Evolutionary conservation across 139 green algal genomes (phyloP), one percentile per base, ranked within the genome.

Genomic region (Picochlorum sp.): DNA sequence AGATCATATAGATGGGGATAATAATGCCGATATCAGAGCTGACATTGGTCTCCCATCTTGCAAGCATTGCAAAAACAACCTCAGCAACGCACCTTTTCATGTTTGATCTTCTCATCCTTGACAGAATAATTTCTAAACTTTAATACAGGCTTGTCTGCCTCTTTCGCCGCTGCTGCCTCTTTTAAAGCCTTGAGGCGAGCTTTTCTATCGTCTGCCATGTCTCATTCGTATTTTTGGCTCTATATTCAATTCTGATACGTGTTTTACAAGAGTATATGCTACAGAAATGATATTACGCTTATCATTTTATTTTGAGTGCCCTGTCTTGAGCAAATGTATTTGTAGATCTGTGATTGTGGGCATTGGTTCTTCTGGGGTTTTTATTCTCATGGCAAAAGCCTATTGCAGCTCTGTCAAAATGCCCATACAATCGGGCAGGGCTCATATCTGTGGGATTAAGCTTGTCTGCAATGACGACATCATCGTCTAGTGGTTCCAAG

Each of bases 111-210:
- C 65, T 87, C 87, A 41, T 82, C 64, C 83, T 26, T 70, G 1
- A 84, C 68, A 1, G 68, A 65, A 60, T 94, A 94, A 61, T 94
- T 94, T 34, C 87, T 75, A 60, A 94, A 94, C 28, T 85, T 85
- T 0, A 94, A 66, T 15, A 85, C 60, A 1, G 85, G 83, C 64
- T 84, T 77, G 8, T 82, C 45, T 65, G 20, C 6, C 18, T 28
- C 37, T 23, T 31, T 16, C 49, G 24, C 51, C 23, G 47, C 45
- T 21, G 23, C 49, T 30, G n/a, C 64, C 10, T 24, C 49, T 45
- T 41, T 41, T 10, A 41, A 41, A 10, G 34, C 34, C 8, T 41
- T 41, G 8, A 41, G 34, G 7, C 64, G 37, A 15, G 47, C 21
- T 51, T 18, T 14, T 51, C 64, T 34, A 24, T 24, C 9, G 30